Evolutionary conservation across 2,329 filamentous ascomycete genomes (phyloP).

Genomic region (Xylaria sp.): DNA sequence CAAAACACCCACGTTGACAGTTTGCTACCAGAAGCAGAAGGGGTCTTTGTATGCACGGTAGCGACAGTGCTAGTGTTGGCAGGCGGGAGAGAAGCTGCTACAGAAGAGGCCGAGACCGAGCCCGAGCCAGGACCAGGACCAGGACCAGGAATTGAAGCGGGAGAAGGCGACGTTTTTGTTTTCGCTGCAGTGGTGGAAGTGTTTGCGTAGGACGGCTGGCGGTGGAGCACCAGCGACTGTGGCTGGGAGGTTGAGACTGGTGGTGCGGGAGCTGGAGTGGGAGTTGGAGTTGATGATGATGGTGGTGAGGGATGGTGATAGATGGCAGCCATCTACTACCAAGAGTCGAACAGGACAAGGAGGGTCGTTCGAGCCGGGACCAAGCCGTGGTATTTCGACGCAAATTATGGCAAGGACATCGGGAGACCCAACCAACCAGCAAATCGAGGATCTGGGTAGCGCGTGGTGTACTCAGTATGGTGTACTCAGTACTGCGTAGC

Average conservation of each 20-base stretch:
- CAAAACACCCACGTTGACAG: conserved; percentile 30
- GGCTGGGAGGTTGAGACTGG: conserved; percentile 28
- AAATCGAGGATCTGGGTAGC: conserved; percentile 25
- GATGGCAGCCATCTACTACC: conserved; percentile 40
- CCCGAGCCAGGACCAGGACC: conserved; percentile 10
- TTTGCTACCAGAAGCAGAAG: conserved; percentile 37
- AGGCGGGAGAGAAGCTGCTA: conserved; percentile 16
- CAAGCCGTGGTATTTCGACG: conserved; percentile 26
- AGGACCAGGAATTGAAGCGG: conserved; percentile 13
- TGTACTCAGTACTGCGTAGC: too few species aligned
- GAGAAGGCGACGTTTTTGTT: conserved; percentile 7
- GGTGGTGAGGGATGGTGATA: conserved; percentile 28
- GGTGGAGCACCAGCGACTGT: conserved; percentile 34
- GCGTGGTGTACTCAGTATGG: too few species aligned
- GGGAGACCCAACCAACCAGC: conserved; percentile 24
- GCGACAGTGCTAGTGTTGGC: conserved; percentile 12
- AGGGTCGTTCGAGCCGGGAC: conserved; percentile 27
- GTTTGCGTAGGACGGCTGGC: conserved; percentile 39
- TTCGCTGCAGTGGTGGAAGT: conserved; percentile 26
- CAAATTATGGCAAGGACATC: conserved; percentile 29
- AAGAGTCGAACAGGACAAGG: conserved; percentile 25
- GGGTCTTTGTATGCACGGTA: conserved; percentile 25
- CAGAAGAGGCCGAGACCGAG: not conserved
- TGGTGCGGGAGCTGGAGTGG: conserved; percentile 14
- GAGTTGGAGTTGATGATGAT: conserved; percentile 24